These are phyloP conservation scores for Fusarium irregulare DNA, from an alignment of 2,329 filamentous ascomycete species.

Conservation along the genomic window DNA sequence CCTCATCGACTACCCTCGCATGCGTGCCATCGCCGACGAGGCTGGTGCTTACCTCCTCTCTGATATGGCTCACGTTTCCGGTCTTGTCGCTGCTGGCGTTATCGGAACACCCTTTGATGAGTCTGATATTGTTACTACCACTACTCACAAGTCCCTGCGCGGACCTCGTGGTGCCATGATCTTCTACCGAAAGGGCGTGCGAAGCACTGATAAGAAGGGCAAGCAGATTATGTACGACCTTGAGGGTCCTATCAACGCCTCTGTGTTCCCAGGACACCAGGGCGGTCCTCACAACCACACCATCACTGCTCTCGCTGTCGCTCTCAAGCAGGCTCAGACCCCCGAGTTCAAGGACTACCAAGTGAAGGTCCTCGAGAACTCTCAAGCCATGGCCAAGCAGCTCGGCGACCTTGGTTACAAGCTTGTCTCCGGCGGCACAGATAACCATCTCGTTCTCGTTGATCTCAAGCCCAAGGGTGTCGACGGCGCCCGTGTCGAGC, in stretches of 20 bases:
- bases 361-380: conserved; percentile 85
- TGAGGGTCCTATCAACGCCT: conserved; percentile 90
- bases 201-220: conserved; percentile 83
- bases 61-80: conserved; percentile 97
- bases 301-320: conserved; percentile 92
- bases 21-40: conserved; percentile 88
- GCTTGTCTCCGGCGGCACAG: conserved; percentile 89
- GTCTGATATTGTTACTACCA: conserved; percentile 96
- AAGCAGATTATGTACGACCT: conserved; percentile 83
- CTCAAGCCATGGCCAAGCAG: conserved; percentile 80
- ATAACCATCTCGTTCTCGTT: conserved; percentile 92
- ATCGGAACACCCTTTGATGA: conserved; percentile 88
- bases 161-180: conserved; percentile 96
- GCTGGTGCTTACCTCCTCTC: conserved; percentile 89
- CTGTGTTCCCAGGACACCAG: conserved; percentile 96
- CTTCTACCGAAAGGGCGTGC: conserved; percentile 93
- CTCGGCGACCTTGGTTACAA: conserved; percentile 79
- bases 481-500: conserved; percentile 88
- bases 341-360: conserved; percentile 92
- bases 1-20: conserved; percentile 89
- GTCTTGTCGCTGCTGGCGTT: conserved; percentile 88
- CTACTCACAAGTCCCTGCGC: conserved; percentile 94
- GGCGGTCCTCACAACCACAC: conserved; percentile 98
- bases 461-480: conserved; percentile 88
- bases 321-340: conserved; percentile 88